These are phyloP conservation scores for Eimeria acervulina DNA, from an alignment of 169 alveolate genomes.

Conservation along the genomic window DNA sequence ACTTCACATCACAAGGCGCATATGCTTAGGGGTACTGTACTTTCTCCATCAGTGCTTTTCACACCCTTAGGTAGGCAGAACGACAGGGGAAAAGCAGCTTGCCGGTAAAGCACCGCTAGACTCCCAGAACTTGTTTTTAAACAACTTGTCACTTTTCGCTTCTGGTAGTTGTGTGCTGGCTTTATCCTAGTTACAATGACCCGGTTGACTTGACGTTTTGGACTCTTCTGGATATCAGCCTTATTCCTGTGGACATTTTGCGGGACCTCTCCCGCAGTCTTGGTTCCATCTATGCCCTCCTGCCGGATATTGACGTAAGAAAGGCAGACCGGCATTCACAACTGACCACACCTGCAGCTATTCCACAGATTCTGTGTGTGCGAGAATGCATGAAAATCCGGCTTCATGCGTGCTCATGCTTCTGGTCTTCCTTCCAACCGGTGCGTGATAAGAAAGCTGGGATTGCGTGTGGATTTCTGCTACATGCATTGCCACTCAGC, in stretches of 20 bases:
- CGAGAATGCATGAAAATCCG: background rate
- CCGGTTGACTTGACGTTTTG: slow-evolving; percentile 60
- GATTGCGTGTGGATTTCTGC: background rate
- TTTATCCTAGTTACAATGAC: slow-evolving; percentile 67
- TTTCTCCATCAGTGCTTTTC: background rate
- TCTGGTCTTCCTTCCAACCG: background rate
- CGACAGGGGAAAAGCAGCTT: background rate
- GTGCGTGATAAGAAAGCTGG: background rate
- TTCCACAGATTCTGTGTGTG: background rate
- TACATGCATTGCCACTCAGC: background rate
- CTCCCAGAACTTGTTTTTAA: background rate
- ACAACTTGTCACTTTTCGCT: background rate
- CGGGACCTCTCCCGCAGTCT: slow-evolving; percentile 71
- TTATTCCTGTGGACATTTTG: slow-evolving; percentile 54
- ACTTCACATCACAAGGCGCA: background rate
- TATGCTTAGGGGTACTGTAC: background rate
- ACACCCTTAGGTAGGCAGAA: background rate
- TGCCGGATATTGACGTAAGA: slow-evolving; percentile 73
- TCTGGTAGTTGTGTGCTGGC: background rate
- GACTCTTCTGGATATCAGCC: slow-evolving; percentile 72
- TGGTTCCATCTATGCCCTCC: slow-evolving; percentile 78
- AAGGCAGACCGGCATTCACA: too few relatives aligned
- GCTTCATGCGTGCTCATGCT: background rate
- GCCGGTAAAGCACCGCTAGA: background rate
- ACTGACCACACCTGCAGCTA: background rate